Evolutionary conservation across 177 flowering plant genomes (phyloP).

Genomic region (Vitis hybrid): DNA sequence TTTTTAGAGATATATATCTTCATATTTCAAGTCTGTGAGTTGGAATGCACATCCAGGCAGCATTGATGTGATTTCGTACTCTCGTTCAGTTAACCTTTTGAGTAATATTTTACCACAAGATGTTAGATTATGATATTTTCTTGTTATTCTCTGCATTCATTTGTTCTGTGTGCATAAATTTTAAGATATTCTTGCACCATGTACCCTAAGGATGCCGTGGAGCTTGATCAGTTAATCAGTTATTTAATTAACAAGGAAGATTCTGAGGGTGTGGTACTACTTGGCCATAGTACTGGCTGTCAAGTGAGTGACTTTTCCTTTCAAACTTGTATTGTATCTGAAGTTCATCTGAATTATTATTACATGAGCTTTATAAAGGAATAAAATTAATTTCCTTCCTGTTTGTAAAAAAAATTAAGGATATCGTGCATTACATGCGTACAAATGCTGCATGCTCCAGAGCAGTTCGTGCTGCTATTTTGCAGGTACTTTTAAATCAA

Average conservation of each 20-base stretch:
- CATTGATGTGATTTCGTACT: too few species aligned
- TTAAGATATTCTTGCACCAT: constrained; percentile 7
- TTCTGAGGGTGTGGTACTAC: constrained; percentile 91
- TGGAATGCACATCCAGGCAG: too few species aligned
- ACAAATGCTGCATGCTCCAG: constrained; percentile 93
- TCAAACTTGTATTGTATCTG: not conserved
- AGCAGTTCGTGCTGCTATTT: constrained; percentile 92
- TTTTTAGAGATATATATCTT: too few species aligned
- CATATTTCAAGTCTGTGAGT: too few species aligned
- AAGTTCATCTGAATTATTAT: not conserved
- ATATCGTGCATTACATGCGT: constrained; percentile 88
- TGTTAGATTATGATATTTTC: not conserved
- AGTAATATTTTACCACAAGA: not conserved
- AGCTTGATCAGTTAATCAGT: constrained; percentile 87
- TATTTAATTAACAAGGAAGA: constrained; percentile 92
- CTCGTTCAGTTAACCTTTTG: not conserved
- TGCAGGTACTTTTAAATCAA: constrained; percentile 62
- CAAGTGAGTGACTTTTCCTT: constrained; percentile 49
- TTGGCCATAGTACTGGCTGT: constrained; percentile 98
- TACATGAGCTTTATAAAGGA: not conserved
- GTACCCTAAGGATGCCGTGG: constrained; percentile 73
- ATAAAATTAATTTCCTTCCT: not conserved
- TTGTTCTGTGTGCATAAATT: not conserved
- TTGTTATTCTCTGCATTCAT: not conserved
- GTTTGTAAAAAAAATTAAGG: constrained; percentile 37